Evolutionary conservation across 2,329 filamentous ascomycete species (phyloP), one percentile per base, ranked within the genome.

Genomic region (Talaromyces atroroseus): DNA sequence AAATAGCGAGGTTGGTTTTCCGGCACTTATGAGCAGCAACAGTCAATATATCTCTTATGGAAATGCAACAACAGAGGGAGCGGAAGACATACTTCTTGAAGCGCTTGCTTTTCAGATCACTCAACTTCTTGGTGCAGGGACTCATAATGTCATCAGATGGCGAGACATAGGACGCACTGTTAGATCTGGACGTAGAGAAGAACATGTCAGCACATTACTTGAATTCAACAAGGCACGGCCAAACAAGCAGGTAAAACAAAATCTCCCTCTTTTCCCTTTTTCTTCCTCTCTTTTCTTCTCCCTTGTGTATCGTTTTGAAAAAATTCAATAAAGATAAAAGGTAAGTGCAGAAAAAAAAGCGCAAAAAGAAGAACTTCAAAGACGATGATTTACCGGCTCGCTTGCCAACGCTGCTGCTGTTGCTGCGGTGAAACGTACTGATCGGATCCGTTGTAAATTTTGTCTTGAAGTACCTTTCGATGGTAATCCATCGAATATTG

Each of bases 121-220:
- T 76, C 64, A 79, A 55, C 54, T 79, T 79, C 69, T 77, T 76
- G 26, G 76, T 77, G 58, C 76, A 77, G 3, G 77, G 77, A 51
- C 75, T 78, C 71, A 77, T 76, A 50, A 79, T 75, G 40, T 74
- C 73, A 61, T 79, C 77, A 3, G 76, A 78, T 0, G 77, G 77
- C 36, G 76, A 78, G 57, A 79, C 69, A 60, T 78, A 79, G 46
- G 70, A 68, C 45, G 66, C 32, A 34, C 38, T 65, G 51, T 67
- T 61, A 10, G 61, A 66, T 58, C 66, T 68, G 14, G 32, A 36
- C 12, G 32, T 5, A 29, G 26, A 29, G 32, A 36, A 36, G 32
- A 34, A 46, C 47, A 23, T 5, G 32, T 50, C 44, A 56, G 48
- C 48, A 36, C 10, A 44, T 24, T n/a, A 16, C 12, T 48, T 8